phyloP scores from a whole-genome alignment of 2,329 filamentous ascomycete species.

The Chaetomium sp. region DNA sequence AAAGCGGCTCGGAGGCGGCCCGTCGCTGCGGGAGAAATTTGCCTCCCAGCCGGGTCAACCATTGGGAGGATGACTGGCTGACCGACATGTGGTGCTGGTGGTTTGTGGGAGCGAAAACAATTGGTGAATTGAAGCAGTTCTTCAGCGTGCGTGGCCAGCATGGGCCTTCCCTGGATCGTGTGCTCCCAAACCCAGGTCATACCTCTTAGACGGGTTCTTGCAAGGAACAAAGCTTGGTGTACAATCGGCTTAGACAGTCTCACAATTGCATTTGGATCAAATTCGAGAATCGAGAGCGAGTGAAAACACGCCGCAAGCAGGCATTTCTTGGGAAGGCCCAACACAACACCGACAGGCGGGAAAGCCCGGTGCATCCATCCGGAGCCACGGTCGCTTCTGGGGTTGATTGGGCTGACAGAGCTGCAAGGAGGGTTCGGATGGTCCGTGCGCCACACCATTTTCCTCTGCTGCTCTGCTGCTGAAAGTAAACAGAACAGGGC shows the following conservation, averaged over 20 bases:
- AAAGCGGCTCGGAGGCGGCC: background rate
- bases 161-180: background rate
- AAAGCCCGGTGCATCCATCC: conserved; percentile 1
- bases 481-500: conserved; percentile 24
- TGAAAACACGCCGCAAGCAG: too few relatives aligned
- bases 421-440: conserved; percentile 3
- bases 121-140: background rate
- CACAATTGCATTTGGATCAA: background rate
- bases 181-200: background rate
- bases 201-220: background rate
- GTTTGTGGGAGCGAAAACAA: background rate
- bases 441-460: conserved; percentile 12
- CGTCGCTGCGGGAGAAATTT: background rate
- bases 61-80: background rate
- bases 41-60: background rate
- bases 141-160: conserved; percentile 2
- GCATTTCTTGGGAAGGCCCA: too few relatives aligned
- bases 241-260: background rate
- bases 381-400: conserved; percentile 1
- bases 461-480: conserved; percentile 7
- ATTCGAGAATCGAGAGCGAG: background rate
- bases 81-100: background rate
- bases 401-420: background rate
- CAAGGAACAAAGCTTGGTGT: background rate
- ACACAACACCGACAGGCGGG: background rate